phyloP scores from a whole-genome alignment of 1,284 basidiomycete species.

The Rhodotorula mucilaginosa region DNA sequence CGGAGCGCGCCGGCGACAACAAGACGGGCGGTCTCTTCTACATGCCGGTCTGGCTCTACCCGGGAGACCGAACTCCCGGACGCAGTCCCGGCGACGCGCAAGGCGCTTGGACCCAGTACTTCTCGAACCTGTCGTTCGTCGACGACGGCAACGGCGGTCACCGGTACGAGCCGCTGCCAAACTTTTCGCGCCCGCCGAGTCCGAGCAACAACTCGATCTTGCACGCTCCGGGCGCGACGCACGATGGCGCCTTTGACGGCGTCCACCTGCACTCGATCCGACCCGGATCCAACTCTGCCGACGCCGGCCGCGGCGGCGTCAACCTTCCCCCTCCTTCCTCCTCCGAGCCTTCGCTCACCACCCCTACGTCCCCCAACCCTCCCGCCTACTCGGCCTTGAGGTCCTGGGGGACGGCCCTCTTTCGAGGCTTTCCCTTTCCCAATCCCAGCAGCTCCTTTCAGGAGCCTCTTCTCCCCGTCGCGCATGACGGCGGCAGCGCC shows the following conservation, averaged over 20 bases:
- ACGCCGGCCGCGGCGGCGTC: not conserved
- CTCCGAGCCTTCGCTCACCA: not conserved
- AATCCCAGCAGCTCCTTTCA: conserved; percentile 9
- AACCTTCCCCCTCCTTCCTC: conserved; percentile 2
- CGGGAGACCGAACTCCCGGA: conserved; percentile 6
- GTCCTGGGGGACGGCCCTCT: conserved; percentile 35
- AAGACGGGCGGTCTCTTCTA: conserved; percentile 36
- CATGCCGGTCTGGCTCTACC: conserved; percentile 39
- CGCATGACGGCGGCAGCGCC: not conserved
- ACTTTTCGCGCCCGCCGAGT: conserved; percentile 35
- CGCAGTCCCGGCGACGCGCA: conserved; percentile 4
- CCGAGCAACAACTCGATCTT: conserved; percentile 41
- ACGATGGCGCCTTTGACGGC: conserved; percentile 41
- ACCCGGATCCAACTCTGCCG: not conserved
- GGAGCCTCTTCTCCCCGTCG: conserved; percentile 2
- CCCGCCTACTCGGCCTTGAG: conserved; percentile 36
- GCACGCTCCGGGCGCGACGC: conserved; percentile 33
- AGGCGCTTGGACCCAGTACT: conserved; percentile 35
- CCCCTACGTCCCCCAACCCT: conserved; percentile 30
- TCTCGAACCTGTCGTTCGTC: conserved; percentile 35
- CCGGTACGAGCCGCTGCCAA: conserved; percentile 37
- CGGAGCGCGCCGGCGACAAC: conserved; percentile 2
- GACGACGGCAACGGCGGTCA: conserved; percentile 16
- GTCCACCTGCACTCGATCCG: conserved; percentile 31
- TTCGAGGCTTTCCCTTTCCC: conserved; percentile 30